Conservation (phyloP, 2,329 filamentous ascomycete genomes). For the Paraphaeosphaeria minitans region DNA sequence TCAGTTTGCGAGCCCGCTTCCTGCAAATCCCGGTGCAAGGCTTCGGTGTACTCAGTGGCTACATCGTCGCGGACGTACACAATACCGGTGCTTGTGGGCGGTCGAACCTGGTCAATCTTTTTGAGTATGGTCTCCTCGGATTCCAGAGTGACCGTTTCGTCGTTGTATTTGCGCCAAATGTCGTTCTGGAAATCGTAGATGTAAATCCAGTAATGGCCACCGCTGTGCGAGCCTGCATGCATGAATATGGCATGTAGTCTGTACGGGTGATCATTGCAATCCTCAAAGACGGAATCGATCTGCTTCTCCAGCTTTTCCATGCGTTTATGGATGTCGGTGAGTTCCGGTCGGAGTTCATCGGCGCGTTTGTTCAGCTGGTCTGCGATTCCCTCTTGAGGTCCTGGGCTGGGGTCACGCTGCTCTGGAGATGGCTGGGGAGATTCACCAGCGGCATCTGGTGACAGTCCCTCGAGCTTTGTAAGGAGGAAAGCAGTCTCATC, state of each 20-base stretch:
- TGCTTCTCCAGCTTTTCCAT: slow-evolving; percentile 56
- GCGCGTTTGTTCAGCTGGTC: slow-evolving; percentile 28
- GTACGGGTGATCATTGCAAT: slow-evolving; percentile 72
- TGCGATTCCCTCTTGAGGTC: slow-evolving; percentile 28
- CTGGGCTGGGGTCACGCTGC: slow-evolving; percentile 17
- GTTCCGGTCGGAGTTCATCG: slow-evolving; percentile 29
- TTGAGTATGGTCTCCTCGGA: slow-evolving; percentile 70
- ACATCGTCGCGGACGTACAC: slow-evolving; percentile 77
- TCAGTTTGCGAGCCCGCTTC: slow-evolving; percentile 3
- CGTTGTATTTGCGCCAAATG: slow-evolving; percentile 94
- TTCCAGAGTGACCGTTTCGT: slow-evolving; percentile 75
- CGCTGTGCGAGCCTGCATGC: slow-evolving; percentile 69
- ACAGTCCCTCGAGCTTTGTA: slow-evolving; percentile 22
- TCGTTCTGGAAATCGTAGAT: slow-evolving; percentile 84
- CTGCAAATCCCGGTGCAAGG: slow-evolving; percentile 47
- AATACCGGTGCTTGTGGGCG: slow-evolving; percentile 62
- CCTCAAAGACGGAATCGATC: slow-evolving; percentile 65
- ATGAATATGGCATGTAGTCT: slow-evolving; percentile 91
- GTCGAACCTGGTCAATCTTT: slow-evolving; percentile 63
- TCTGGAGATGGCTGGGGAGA: slow-evolving; percentile 10
- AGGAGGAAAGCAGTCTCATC: slow-evolving; percentile 38
- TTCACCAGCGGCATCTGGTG: slow-evolving; percentile 1
- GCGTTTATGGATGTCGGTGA: slow-evolving; percentile 31
- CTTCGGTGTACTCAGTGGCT: slow-evolving; percentile 64
- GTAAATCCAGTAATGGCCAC: slow-evolving; percentile 96